These are phyloP conservation scores for Boletus semigastroideus DNA, from an alignment of 1,284 basidiomycete genomes.

Conservation along the genomic window DNA sequence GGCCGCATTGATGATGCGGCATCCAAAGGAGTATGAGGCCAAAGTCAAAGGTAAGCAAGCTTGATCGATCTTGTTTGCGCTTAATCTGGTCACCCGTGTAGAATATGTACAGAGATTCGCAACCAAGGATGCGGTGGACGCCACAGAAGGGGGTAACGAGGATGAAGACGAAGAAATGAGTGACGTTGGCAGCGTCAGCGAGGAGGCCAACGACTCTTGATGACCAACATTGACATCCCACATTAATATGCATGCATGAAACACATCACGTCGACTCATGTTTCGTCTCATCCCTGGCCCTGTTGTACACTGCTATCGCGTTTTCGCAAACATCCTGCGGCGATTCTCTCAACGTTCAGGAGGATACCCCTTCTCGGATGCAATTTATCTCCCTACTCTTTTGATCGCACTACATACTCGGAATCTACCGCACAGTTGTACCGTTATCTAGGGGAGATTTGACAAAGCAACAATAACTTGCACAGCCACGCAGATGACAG, in stretches of 20 bases:
- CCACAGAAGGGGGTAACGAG: slow-evolving; percentile 54
- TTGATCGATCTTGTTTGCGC: background rate
- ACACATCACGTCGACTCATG: slow-evolving; percentile 9
- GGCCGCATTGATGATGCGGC: slow-evolving; percentile 93
- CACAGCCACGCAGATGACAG: slow-evolving; percentile 5
- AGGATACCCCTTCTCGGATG: slow-evolving; percentile 29
- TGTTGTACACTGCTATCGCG: slow-evolving; percentile 11
- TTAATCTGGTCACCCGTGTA: slow-evolving; percentile 42
- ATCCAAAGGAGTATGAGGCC: slow-evolving; percentile 90
- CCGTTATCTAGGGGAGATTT: slow-evolving; percentile 29
- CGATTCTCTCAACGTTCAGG: slow-evolving; percentile 18
- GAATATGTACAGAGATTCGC: slow-evolving; percentile 87
- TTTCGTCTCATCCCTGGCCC: slow-evolving; percentile 4
- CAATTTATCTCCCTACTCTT: slow-evolving; percentile 19
- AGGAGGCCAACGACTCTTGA: slow-evolving; percentile 45
- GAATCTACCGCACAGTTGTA: slow-evolving; percentile 32
- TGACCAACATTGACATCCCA: slow-evolving; percentile 1
- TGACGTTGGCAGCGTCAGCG: slow-evolving; percentile 87
- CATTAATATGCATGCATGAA: slow-evolving; percentile 8
- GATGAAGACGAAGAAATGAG: slow-evolving; percentile 91
- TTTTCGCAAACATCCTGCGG: slow-evolving; percentile 16
- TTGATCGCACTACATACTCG: slow-evolving; percentile 22
- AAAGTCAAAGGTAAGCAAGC: slow-evolving; percentile 79
- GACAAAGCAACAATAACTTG: slow-evolving; percentile 12
- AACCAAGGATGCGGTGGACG: slow-evolving; percentile 78